A percentile compares a stretch with the other conserved stretches of the same genome.
phyloP scores from a whole-genome alignment of 352 stramenopile species.

The Phytophthora lateralis region DNA sequence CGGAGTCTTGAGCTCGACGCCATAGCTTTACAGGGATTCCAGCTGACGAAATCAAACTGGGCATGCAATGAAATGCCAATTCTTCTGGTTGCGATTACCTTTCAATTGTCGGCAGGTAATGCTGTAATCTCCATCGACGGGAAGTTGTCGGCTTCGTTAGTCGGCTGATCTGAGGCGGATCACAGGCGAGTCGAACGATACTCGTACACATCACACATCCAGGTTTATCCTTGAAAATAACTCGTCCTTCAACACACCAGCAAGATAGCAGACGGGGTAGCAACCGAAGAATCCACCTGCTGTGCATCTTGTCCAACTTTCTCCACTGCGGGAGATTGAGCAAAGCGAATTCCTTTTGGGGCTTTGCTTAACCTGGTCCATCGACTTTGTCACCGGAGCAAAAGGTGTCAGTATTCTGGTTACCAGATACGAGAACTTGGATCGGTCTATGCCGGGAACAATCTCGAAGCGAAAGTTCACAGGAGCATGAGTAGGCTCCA shows the following conservation, averaged over 20 bases:
- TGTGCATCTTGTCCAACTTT: slow-evolving; percentile 41
- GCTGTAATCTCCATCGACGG: slow-evolving; percentile 46
- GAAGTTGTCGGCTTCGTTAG: slow-evolving; percentile 2
- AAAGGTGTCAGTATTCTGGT: slow-evolving; percentile 56
- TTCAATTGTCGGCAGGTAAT: no score
- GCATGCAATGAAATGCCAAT: no score
- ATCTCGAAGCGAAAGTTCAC: slow-evolving; percentile 56
- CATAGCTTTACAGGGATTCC: no score
- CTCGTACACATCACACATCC: slow-evolving; percentile 48
- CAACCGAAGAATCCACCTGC: background rate
- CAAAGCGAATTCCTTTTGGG: slow-evolving; percentile 53
- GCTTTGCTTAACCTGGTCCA: slow-evolving; percentile 47
- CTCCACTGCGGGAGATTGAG: slow-evolving; percentile 48
- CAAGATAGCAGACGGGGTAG: slow-evolving; percentile 26
- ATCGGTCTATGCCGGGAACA: slow-evolving; percentile 52
- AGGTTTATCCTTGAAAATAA: slow-evolving; percentile 57
- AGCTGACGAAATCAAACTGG: no score
- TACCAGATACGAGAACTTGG: slow-evolving; percentile 58
- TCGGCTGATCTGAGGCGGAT: slow-evolving; percentile 10
- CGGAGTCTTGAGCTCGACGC: slow-evolving; percentile 15
- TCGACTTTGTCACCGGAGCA: slow-evolving; percentile 45
- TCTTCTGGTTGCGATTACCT: no score
- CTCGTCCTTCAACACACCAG: slow-evolving; percentile 65
- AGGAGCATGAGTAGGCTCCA: slow-evolving; percentile 13
- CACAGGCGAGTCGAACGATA: slow-evolving; percentile 63